Conservation (phyloP, 208 protist species). For the Trypanosoma vivax region DNA sequence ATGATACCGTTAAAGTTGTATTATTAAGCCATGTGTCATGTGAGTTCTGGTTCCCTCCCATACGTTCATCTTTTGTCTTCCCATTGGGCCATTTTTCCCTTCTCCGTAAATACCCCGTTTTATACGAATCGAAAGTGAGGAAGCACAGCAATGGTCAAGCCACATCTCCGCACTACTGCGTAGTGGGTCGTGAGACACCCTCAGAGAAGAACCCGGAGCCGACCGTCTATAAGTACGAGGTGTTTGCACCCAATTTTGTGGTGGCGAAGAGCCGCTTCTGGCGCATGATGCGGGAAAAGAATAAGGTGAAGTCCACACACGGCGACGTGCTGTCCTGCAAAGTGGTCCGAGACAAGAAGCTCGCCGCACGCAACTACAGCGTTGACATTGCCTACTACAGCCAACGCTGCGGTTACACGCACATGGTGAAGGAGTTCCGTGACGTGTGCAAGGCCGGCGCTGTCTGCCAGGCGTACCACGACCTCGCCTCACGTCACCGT, state of each 20-base stretch:
- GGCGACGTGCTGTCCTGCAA: constrained; percentile 95
- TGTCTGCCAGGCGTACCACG: constrained; percentile 96
- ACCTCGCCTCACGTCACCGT: constrained; percentile 97
- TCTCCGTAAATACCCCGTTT: no score
- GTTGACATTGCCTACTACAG: constrained; percentile 98
- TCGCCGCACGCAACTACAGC: constrained; percentile 98
- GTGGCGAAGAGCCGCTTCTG: constrained; percentile 99
- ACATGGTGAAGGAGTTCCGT: constrained; percentile 99
- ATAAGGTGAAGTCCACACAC: constrained; percentile 98
- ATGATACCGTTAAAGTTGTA: no score
- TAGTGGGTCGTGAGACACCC: constrained; percentile 90
- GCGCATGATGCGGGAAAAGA: constrained; percentile 97
- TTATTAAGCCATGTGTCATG: background rate
- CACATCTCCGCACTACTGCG: constrained; percentile 90
- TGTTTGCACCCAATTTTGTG: constrained; percentile 98
- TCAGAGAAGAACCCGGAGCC: constrained; percentile 40
- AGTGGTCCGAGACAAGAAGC: constrained; percentile 94
- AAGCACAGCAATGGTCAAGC: constrained; percentile 43
- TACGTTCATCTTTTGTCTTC: constrained; percentile 6
- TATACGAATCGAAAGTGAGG: constrained; percentile 10
- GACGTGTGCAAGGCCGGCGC: constrained; percentile 93
- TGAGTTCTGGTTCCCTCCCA: constrained; percentile 1
- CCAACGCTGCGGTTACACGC: constrained; percentile 96
- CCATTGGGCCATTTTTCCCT: background rate
- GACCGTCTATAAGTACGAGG: constrained; percentile 96